Evolutionary conservation across 768 basidiomycete species (phyloP).

Genomic region (Leccinellum albellum): DNA sequence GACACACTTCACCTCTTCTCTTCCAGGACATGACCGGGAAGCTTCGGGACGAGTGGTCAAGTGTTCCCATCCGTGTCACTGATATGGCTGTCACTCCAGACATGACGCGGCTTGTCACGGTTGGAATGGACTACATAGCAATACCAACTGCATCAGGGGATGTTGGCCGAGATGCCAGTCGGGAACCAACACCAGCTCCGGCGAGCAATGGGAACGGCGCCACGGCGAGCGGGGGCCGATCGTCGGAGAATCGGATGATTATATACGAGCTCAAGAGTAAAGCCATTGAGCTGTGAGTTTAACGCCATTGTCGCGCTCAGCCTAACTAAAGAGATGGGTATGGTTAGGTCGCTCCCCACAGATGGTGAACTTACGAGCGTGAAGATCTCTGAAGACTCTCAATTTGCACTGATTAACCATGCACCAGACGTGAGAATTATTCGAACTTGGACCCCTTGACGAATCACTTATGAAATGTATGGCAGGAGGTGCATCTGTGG

Average conservation of each 20-base stretch:
- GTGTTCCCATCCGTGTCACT: constrained; percentile 73
- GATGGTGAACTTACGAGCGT: constrained; percentile 87
- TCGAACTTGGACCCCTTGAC: background rate
- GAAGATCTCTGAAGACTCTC: constrained; percentile 81
- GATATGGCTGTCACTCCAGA: constrained; percentile 88
- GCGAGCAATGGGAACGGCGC: constrained; percentile 32
- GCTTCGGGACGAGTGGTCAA: constrained; percentile 64
- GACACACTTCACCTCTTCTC: constrained; percentile 8
- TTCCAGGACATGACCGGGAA: constrained; percentile 72
- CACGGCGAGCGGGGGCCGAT: constrained; percentile 33
- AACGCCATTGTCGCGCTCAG: constrained; percentile 5
- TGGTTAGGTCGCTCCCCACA: constrained; percentile 54
- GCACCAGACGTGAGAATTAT: constrained; percentile 69
- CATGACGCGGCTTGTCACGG: constrained; percentile 76
- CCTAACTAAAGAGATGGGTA: constrained; percentile 2
- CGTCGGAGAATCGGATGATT: constrained; percentile 60
- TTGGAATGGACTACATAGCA: constrained; percentile 58
- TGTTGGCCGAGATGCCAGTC: constrained; percentile 28
- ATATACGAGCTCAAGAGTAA: constrained; percentile 73
- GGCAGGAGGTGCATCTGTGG: constrained; percentile 87
- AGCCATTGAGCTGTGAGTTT: constrained; percentile 61
- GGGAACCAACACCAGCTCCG: constrained; percentile 35
- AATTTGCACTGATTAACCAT: constrained; percentile 82
- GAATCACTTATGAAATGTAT: constrained; percentile 9
- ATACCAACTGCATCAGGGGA: constrained; percentile 16